Conservation (phyloP, 306 rosid species). For the Rosa lucieae region DNA sequence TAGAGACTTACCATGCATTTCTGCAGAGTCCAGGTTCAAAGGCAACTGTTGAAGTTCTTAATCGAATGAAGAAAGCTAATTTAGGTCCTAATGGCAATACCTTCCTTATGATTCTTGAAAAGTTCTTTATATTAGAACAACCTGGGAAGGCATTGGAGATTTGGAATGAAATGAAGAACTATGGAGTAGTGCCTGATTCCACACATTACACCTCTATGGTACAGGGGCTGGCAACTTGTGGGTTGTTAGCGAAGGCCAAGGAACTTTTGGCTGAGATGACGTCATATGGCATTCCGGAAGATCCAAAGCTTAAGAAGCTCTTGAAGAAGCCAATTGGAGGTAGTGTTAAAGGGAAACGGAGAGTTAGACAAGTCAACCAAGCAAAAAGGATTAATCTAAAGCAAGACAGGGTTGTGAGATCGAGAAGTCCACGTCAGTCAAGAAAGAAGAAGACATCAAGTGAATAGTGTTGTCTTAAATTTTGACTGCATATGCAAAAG, state of each 20-base stretch:
- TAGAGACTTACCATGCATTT: constrained; percentile 80
- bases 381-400: constrained; percentile 23
- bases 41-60: constrained; percentile 61
- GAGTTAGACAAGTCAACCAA: constrained; percentile 29
- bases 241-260: constrained; percentile 59
- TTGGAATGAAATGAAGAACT: constrained; percentile 65
- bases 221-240: constrained; percentile 60
- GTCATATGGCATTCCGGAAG: constrained; percentile 53
- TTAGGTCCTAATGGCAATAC: constrained; percentile 60
- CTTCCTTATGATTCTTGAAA: constrained; percentile 52
- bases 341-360: constrained; percentile 26
- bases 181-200: constrained; percentile 49
- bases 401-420: constrained; percentile 32
- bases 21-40: constrained; percentile 59
- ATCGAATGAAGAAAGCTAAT: constrained; percentile 59
- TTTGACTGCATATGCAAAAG: not conserved
- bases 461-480: not conserved
- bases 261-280: constrained; percentile 64
- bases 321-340: constrained; percentile 44
- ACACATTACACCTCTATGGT: constrained; percentile 58
- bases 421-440: constrained; percentile 23
- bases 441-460: constrained; percentile 20
- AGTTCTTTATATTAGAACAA: constrained; percentile 55
- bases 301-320: constrained; percentile 64
- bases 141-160: constrained; percentile 68